Base-by-base conservation (phyloP, 2,329 filamentous ascomycete species). In the Neonectria hederae region DNA sequence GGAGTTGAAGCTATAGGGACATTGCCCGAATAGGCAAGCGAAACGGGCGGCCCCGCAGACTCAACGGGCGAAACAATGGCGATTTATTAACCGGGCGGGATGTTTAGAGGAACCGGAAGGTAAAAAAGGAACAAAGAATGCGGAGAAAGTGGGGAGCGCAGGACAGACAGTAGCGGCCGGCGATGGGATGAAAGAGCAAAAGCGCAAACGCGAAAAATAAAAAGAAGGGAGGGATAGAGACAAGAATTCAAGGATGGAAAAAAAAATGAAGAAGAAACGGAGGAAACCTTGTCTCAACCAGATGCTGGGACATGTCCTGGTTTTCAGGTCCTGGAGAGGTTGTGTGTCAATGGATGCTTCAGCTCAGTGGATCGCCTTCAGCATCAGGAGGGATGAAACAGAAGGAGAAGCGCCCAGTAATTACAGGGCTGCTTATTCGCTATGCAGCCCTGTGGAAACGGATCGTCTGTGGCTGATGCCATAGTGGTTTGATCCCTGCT, bases 91-190 rank as follows among this genome's bases (percentile, higher is more conserved):
- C 32, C 22, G n/a, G 32, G 30, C 21, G n/a, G 32, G 19, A 17
- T 19, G 35, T 14, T 17, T 14, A 4, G 28, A 21, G 17, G 28
- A 14, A 11, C 24, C 24, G 2, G 38, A 21, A 38, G 26, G 11
- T 17, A 57, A 22, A 35, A 35, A 28, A 24, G 19, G 54, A 13
- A 30, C 4, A 28, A 21, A n/a, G 22, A 19, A 55, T 42, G 55
- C 43, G 30, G 45, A 49, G 21, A 51, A 51, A 42, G 55, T 40
- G 55, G n/a, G n/a, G 55, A 51, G 30, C 14, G 49, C 14, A 53
- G 14, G 14, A 51, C 35, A 10, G 6, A 43, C 22, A 8, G 1
- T 11, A 24, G 19, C 10, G n/a, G 21, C 13, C 19, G 19, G 11
- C 17, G n/a, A n/a, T 19, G 13, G 13, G 17, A 30, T 4, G 11